Percentiles rank a stretch among this genome's conserved stretches.
phyloP scores from a whole-genome alignment of 495 filamentous ascomycete species.

The Penicillium taxi region DNA sequence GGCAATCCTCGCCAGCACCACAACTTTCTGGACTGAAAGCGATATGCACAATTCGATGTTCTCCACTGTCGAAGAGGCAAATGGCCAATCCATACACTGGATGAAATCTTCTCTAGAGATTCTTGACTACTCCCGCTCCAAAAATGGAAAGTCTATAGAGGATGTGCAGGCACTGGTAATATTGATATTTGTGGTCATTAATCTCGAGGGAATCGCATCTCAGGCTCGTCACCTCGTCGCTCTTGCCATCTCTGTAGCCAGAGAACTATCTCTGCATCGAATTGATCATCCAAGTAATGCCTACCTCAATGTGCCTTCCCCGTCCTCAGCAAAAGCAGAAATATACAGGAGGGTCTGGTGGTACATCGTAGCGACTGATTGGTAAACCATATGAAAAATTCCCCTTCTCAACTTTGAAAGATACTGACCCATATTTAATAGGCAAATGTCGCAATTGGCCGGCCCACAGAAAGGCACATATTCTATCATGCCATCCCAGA shows the following conservation, averaged over 20 bases:
- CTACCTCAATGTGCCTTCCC: slow-evolving; percentile 6
- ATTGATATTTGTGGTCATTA: slow-evolving; percentile 28
- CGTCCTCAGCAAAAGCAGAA: slow-evolving; percentile 25
- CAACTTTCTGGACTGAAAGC: slow-evolving; percentile 30
- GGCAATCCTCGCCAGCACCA: slow-evolving; percentile 35
- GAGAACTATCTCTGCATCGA: slow-evolving; percentile 35
- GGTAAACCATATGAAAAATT: slow-evolving; percentile 13
- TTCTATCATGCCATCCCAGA: slow-evolving; percentile 33
- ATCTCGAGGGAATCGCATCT: slow-evolving; percentile 33
- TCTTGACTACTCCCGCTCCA: slow-evolving; percentile 27
- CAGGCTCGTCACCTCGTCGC: slow-evolving; percentile 25
- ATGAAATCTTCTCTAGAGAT: slow-evolving; percentile 29
- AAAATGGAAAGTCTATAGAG: slow-evolving; percentile 28
- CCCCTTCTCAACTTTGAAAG: neutral
- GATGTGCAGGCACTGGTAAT: slow-evolving; percentile 38
- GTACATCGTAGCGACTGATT: slow-evolving; percentile 41
- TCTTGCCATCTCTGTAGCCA: slow-evolving; percentile 24
- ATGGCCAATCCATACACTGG: slow-evolving; percentile 27
- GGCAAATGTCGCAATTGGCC: slow-evolving; percentile 32
- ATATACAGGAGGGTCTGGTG: slow-evolving; percentile 44
- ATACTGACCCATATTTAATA: slow-evolving; percentile 8
- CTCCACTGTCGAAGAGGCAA: slow-evolving; percentile 23
- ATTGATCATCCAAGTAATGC: slow-evolving; percentile 28
- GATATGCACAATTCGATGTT: slow-evolving; percentile 21
- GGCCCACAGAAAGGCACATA: slow-evolving; percentile 35